Percentiles rank a stretch among this genome's conserved stretches.
Conservation (phyloP, 2,329 filamentous ascomycete species). For the Hymenoscyphus salicellus region DNA sequence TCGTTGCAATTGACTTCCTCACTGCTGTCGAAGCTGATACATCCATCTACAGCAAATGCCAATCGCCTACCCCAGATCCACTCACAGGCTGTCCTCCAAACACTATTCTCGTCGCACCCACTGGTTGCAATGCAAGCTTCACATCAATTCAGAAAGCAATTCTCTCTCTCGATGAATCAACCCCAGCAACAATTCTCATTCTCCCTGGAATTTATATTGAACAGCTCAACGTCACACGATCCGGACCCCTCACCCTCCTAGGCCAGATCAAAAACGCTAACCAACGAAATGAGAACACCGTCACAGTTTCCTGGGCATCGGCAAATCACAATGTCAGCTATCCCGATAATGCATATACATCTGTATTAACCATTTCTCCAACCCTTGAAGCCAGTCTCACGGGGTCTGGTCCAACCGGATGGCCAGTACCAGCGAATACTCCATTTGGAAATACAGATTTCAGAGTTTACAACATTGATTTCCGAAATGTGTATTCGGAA, state of each 20-base stretch:
- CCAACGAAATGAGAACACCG: slow-evolving; percentile 40
- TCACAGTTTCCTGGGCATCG: slow-evolving; percentile 59
- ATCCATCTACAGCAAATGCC: slow-evolving; percentile 13
- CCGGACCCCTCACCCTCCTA: slow-evolving; percentile 58
- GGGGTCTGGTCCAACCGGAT: slow-evolving; percentile 60
- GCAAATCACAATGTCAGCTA: slow-evolving; percentile 41
- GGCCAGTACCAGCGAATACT: slow-evolving; percentile 56
- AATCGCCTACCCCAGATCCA: slow-evolving; percentile 25
- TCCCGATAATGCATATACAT: slow-evolving; percentile 61
- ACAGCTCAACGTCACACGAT: slow-evolving; percentile 59
- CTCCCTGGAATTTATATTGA: slow-evolving; percentile 59
- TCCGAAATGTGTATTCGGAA: slow-evolving; percentile 57
- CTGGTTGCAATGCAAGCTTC: slow-evolving; percentile 38
- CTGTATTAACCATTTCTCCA: slow-evolving; percentile 60
- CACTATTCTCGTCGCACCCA: slow-evolving; percentile 42
- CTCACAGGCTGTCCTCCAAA: slow-evolving; percentile 41
- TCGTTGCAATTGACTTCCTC: background rate
- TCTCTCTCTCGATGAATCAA: slow-evolving; percentile 8
- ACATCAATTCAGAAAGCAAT: slow-evolving; percentile 43
- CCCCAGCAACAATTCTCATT: slow-evolving; percentile 54
- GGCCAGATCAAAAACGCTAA: slow-evolving; percentile 43
- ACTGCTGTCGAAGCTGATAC: slow-evolving; percentile 1
- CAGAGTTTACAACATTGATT: slow-evolving; percentile 64
- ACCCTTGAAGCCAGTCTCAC: slow-evolving; percentile 61
- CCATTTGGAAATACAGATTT: slow-evolving; percentile 64